A percentile compares a stretch with the other conserved stretches of the same genome.
Evolutionary conservation across 495 filamentous ascomycete species (phyloP).

Genomic region (Aspergillus hancockii): DNA sequence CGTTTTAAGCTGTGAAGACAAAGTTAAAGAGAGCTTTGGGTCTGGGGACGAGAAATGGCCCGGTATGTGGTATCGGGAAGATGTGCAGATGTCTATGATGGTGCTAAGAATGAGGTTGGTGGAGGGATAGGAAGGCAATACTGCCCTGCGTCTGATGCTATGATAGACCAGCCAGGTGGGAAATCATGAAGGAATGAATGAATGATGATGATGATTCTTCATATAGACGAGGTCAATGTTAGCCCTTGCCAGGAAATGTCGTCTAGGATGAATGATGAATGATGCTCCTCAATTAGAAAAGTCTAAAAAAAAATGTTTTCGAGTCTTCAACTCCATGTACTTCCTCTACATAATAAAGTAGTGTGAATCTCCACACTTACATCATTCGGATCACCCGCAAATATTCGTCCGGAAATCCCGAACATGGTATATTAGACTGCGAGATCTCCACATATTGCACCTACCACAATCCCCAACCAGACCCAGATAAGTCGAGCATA

Average conservation of each 20-base stretch:
- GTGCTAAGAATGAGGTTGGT: not conserved
- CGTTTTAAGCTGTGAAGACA: not conserved
- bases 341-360: not conserved
- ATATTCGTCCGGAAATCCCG: conserved; percentile 1
- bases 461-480: not conserved
- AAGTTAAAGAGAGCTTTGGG: not conserved
- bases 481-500: not conserved
- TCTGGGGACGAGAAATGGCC: not conserved
- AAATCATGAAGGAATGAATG: conserved; percentile 2
- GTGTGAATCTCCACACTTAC: not conserved
- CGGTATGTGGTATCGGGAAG: not conserved
- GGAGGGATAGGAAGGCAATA: not conserved
- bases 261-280: conserved; percentile 1
- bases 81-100: not conserved
- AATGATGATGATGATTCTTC: conserved; percentile 6
- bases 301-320: not conserved
- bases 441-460: not conserved
- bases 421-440: conserved; percentile 5
- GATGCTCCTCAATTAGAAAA: not conserved
- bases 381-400: not conserved
- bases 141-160: not conserved
- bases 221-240: not conserved
- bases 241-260: not conserved
- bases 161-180: not conserved
- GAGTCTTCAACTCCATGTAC: not conserved